These are phyloP conservation scores for Pythium aristosporum DNA, from an alignment of 352 stramenopile genomes.

Conservation along the genomic window DNA sequence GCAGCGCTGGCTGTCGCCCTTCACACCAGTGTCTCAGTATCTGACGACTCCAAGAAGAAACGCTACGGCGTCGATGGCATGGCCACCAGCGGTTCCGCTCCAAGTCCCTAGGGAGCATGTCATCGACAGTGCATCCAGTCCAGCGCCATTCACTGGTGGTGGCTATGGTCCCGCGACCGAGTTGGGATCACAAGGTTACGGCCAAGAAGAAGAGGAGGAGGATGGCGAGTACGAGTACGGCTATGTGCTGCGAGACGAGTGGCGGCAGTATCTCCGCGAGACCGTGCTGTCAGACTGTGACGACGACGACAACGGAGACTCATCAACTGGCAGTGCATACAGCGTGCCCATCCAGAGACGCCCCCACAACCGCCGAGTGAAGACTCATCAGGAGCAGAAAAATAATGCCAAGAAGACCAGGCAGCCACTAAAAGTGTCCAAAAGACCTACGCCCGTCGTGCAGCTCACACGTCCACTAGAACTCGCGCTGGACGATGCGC, in stretches of 20 bases:
- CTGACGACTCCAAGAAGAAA: not conserved
- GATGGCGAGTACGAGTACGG: constrained; percentile 66
- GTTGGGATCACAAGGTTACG: not conserved
- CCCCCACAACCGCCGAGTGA: not conserved
- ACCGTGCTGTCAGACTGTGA: constrained; percentile 13
- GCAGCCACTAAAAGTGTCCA: not conserved
- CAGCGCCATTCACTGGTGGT: not conserved
- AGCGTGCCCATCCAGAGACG: not conserved
- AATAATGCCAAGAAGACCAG: constrained; percentile 13
- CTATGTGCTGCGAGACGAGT: constrained; percentile 75
- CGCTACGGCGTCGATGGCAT: not conserved
- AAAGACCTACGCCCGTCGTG: not conserved
- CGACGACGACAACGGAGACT: not conserved
- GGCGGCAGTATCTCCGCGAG: constrained; percentile 49
- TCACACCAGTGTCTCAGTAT: constrained; percentile 15
- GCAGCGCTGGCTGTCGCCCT: constrained; percentile 49
- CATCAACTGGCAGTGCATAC: not conserved
- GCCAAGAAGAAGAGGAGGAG: constrained; percentile 6
- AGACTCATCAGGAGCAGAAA: not conserved
- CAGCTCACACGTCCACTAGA: constrained; percentile 28
- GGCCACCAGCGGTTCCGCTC: not conserved
- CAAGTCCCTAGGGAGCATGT: not conserved
- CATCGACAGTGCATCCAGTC: not conserved
- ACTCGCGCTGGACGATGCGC: constrained; percentile 37
- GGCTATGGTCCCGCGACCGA: not conserved